Evolutionary conservation across 306 rosid species (phyloP).

Genomic region (Inga leiocalycina): DNA sequence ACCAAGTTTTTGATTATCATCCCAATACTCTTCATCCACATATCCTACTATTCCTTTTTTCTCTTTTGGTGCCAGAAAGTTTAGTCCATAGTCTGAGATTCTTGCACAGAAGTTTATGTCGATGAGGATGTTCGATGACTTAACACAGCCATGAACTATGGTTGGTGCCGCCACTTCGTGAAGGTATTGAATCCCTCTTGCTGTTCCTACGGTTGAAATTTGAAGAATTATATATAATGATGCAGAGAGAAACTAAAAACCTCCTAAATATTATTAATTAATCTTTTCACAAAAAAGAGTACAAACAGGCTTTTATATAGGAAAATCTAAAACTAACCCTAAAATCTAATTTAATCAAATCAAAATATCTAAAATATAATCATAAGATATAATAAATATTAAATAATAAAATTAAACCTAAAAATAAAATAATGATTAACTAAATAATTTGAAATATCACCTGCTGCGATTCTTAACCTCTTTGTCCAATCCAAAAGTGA

Average conservation of each 20-base stretch:
- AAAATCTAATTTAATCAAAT: too few relatives aligned
- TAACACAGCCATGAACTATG: slow-evolving; percentile 80
- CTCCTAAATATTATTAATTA: too few relatives aligned
- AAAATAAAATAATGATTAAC: too few relatives aligned
- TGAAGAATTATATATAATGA: too few relatives aligned
- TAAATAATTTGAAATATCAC: too few relatives aligned
- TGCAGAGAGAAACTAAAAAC: too few relatives aligned
- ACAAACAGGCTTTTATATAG: too few relatives aligned
- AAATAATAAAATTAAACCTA: too few relatives aligned
- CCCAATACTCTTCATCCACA: slow-evolving; percentile 80
- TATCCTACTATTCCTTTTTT: slow-evolving; percentile 57
- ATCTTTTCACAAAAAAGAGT: too few relatives aligned
- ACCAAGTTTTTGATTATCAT: not conserved
- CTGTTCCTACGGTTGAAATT: slow-evolving; percentile 44
- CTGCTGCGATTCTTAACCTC: slow-evolving; percentile 66
- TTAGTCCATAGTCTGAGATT: slow-evolving; percentile 72
- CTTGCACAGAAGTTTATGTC: slow-evolving; percentile 60
- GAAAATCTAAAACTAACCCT: too few relatives aligned
- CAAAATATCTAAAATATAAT: too few relatives aligned
- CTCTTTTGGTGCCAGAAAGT: slow-evolving; percentile 58
- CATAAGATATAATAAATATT: too few relatives aligned
- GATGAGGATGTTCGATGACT: slow-evolving; percentile 69
- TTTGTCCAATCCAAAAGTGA: slow-evolving; percentile 62
- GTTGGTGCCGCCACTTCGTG: slow-evolving; percentile 76
- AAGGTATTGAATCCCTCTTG: slow-evolving; percentile 75